These are phyloP conservation scores for Mycotypha africana DNA, from an alignment of 371 early-diverging fungal genomes.

Conservation along the genomic window DNA sequence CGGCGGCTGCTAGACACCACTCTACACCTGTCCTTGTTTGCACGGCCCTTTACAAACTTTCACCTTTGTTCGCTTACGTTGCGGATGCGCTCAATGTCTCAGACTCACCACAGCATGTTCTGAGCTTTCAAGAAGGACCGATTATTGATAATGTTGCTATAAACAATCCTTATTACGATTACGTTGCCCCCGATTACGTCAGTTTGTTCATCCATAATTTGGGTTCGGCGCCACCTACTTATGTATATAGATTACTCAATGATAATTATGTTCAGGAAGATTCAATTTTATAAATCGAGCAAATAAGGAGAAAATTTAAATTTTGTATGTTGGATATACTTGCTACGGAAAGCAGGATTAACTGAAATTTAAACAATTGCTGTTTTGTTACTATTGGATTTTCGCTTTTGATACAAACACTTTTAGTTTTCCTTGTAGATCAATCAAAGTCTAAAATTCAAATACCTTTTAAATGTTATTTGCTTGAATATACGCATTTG, in stretches of 20 bases:
- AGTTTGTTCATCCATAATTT: constrained; percentile 87
- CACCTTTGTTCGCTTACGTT: constrained; percentile 87
- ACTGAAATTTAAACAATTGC: too few species aligned
- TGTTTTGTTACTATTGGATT: too few species aligned
- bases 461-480: too few species aligned
- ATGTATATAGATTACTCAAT: constrained; percentile 62
- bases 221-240: constrained; percentile 53
- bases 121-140: constrained; percentile 73
- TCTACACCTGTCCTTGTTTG: constrained; percentile 86
- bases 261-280: constrained; percentile 68
- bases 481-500: too few species aligned
- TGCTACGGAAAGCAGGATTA: too few species aligned
- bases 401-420: too few species aligned
- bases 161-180: constrained; percentile 85
- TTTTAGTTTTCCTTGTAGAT: too few species aligned
- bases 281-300: constrained; percentile 4
- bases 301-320: too few species aligned
- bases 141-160: constrained; percentile 77
- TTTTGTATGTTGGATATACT: too few species aligned
- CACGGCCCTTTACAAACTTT: constrained; percentile 80
- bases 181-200: constrained; percentile 84
- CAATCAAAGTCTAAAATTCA: too few species aligned
- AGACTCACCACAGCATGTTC: constrained; percentile 76
- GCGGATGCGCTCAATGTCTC: constrained; percentile 75
- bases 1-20: constrained; percentile 90